Evolutionary conservation across 257 asterid species (phyloP).

Genomic region (Rehmannia glutinosa): DNA sequence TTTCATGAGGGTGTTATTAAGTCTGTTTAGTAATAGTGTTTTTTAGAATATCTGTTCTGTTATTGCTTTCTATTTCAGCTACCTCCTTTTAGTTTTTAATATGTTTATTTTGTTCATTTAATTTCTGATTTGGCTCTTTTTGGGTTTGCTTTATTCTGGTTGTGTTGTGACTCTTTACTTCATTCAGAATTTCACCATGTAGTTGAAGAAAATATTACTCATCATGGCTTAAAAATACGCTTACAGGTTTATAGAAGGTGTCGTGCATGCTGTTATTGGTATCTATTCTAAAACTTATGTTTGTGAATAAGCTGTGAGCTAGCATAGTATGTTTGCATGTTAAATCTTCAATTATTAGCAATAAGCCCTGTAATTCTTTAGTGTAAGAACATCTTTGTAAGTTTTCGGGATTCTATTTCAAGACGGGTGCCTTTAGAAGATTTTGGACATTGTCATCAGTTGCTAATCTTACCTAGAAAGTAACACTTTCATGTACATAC

Average conservation of each 20-base stretch:
- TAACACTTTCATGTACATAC: neutral
- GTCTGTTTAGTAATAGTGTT: too few relatives aligned
- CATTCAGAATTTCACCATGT: neutral
- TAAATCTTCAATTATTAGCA: neutral
- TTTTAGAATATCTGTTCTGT: neutral
- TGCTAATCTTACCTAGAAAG: conserved; percentile 71
- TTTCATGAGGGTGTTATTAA: too few relatives aligned
- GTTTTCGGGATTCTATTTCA: conserved; percentile 46
- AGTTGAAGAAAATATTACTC: neutral
- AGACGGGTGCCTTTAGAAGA: conserved; percentile 78
- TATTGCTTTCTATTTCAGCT: neutral
- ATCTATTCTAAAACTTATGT: conserved; percentile 77
- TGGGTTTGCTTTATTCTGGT: neutral
- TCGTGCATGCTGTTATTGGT: conserved; percentile 89
- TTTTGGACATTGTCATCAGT: conserved; percentile 86
- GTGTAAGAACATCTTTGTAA: neutral
- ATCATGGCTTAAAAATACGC: neutral
- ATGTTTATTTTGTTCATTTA: neutral
- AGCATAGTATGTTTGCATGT: conserved; percentile 35
- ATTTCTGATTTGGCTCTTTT: neutral
- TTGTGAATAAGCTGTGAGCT: conserved; percentile 78
- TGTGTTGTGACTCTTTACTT: neutral
- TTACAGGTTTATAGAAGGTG: conserved; percentile 67
- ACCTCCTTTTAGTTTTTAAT: neutral
- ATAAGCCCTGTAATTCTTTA: neutral